Conservation (phyloP, 768 basidiomycete species). For the Harrya chromipes region DNA sequence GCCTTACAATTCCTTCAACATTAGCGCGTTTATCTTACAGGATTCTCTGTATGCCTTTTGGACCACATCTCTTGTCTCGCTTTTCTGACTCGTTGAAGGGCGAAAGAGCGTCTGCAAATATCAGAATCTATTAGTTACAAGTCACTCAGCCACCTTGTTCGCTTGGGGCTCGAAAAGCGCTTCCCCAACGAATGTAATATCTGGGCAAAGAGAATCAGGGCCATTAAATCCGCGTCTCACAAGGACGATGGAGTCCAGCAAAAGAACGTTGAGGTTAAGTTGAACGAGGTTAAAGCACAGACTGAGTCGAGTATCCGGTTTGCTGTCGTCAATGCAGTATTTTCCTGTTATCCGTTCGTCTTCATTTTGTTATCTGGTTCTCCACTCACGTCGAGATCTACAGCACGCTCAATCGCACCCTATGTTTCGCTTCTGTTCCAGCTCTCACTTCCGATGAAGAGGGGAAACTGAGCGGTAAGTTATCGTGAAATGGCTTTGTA, state of each 20-base stretch:
- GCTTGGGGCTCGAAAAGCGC: slow-evolving; percentile 30
- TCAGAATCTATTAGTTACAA: slow-evolving; percentile 20
- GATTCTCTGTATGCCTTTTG: slow-evolving; percentile 20
- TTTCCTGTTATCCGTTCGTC: slow-evolving; percentile 24
- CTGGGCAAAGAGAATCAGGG: slow-evolving; percentile 20
- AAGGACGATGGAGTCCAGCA: slow-evolving; percentile 3
- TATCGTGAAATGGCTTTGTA: too few relatives aligned
- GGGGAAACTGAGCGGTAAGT: slow-evolving; percentile 8
- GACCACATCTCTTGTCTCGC: not conserved
- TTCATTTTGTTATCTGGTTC: not conserved
- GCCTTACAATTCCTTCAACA: not conserved
- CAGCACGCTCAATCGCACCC: slow-evolving; percentile 20
- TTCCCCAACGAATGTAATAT: slow-evolving; percentile 22
- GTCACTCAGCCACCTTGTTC: slow-evolving; percentile 29
- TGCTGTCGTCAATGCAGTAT: slow-evolving; percentile 25
- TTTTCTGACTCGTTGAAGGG: slow-evolving; percentile 15
- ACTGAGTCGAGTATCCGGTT: slow-evolving; percentile 22
- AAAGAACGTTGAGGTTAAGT: slow-evolving; percentile 11
- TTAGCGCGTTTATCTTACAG: slow-evolving; percentile 18
- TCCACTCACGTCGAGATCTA: not conserved
- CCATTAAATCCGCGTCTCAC: not conserved
- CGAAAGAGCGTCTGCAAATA: slow-evolving; percentile 26
- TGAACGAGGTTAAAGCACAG: slow-evolving; percentile 9
- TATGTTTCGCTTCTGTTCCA: slow-evolving; percentile 12
- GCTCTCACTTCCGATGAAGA: slow-evolving; percentile 15